phyloP scores from a whole-genome alignment of 176 grass and related monocot genomes.

The Oryza coarctata region DNA sequence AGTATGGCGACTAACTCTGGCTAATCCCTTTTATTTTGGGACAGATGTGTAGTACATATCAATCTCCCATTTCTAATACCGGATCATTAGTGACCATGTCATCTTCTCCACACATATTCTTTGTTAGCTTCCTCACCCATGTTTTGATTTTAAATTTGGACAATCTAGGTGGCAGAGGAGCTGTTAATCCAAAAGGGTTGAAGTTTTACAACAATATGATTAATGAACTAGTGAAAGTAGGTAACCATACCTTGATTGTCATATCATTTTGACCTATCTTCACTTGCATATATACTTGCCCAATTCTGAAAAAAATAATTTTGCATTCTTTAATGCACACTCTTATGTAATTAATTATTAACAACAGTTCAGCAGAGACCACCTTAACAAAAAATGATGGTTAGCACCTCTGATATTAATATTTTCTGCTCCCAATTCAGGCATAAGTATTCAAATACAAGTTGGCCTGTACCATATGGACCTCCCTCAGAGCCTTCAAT shows the following conservation, averaged over 20 bases:
- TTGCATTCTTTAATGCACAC: no score
- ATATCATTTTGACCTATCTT: not conserved
- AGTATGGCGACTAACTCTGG: constrained; percentile 31
- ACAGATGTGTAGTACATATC: no score
- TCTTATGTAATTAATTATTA: not conserved
- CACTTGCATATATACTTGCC: not conserved
- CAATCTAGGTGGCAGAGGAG: constrained; percentile 49
- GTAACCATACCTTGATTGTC: not conserved
- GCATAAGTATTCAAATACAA: constrained; percentile 54
- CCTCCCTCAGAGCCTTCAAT: constrained; percentile 56
- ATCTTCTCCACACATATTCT: not conserved
- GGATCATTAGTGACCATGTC: not conserved
- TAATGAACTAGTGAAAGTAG: constrained; percentile 49
- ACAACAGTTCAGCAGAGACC: not conserved
- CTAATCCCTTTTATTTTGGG: no score
- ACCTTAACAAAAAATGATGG: not conserved
- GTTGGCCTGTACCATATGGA: constrained; percentile 52
- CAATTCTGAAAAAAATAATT: not conserved
- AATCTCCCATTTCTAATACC: not conserved
- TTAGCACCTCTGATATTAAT: not conserved
- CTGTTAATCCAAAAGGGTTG: constrained; percentile 59
- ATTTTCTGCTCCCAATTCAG: not conserved
- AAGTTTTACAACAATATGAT: constrained; percentile 65
- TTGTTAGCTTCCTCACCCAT: not conserved
- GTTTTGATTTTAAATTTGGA: not conserved